Evolutionary conservation across 1,139 yeast species (phyloP), one percentile per base, ranked within the genome.

Genomic region (Citeromyces siamensis): DNA sequence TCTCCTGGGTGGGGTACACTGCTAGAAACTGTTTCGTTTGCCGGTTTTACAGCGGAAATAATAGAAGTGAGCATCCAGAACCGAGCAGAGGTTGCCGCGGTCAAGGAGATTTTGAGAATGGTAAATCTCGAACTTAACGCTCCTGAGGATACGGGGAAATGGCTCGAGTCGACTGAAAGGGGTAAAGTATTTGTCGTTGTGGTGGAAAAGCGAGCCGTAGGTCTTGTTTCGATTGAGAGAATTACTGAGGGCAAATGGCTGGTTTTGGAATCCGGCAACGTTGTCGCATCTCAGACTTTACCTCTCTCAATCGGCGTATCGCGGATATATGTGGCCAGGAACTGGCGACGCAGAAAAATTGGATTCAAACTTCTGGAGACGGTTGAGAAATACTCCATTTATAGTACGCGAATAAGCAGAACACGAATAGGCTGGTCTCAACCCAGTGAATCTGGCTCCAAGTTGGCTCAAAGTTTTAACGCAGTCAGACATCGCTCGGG

Each of bases 341-440:
- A 60, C 22, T 71, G 70, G 59, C 56, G 88, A 42, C 52, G 81
- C 19, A 44, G 42, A 5, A 76, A 77, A 0, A 53, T 78, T 12
- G 82, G 72, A 0, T 41, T 48, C 4, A 45, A 46, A 20, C 47
- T 80, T 37, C 53, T 80, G 6, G 49, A 64, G 2, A 49, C 59
- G 2, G 67, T 72, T 0, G 47, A 62, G 33, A 45, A 48, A 1
- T 47, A 68, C 36, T 59, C 71, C 29, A 53, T 77, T 2, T 77
- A 75, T 48, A 86, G 86, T 0, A 47, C 68, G 33, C 40, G 23
- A 1, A 47, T 79, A 10, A 52, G 52, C 2, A 64, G 53, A 38
- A 41, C 40, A 4, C 64, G 71, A 38, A 55, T 79, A 2, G 81
- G 75, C 0, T 80, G 83, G 67, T 76, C 85, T 39, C 90, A 80